Percentiles rank a stretch among this genome's conserved stretches.
Evolutionary conservation across 2,329 filamentous ascomycete species (phyloP).

Genomic region (Pseudocercospora fijiensis): DNA sequence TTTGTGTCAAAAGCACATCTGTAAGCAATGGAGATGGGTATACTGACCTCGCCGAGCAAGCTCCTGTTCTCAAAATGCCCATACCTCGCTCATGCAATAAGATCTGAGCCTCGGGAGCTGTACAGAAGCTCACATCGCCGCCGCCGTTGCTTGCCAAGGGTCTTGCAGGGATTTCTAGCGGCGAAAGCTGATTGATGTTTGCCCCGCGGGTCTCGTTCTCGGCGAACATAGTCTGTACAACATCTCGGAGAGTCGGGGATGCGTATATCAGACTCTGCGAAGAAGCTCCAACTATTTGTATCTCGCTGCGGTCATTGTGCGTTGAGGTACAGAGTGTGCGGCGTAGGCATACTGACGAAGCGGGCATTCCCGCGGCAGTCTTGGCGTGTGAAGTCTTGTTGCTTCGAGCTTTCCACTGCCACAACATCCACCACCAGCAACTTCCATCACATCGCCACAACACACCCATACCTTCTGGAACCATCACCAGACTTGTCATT

Average conservation of each 20-base stretch:
- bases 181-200: not conserved
- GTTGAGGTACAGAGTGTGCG: not conserved
- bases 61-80: not conserved
- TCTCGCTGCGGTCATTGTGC: not conserved
- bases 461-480: not conserved
- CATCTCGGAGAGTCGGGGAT: not conserved
- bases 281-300: not conserved
- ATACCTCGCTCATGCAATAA: not conserved
- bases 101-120: not conserved
- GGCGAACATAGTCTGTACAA: not conserved
- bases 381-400: not conserved
- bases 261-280: not conserved
- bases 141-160: not conserved
- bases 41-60: not conserved
- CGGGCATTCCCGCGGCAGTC: not conserved
- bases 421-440: slow-evolving; percentile 1
- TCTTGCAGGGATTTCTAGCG: not conserved
- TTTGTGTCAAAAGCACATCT: not conserved
- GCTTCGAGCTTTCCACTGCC: slow-evolving; percentile 1
- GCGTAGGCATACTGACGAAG: not conserved
- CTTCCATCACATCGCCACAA: not conserved
- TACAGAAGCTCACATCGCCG: not conserved
- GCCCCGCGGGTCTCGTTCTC: not conserved
- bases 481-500: not conserved
- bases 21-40: not conserved